Percentiles rank a stretch among this genome's conserved stretches.
phyloP scores from a whole-genome alignment of 148 eudicot species.

The Pharnaceum exiguum region DNA sequence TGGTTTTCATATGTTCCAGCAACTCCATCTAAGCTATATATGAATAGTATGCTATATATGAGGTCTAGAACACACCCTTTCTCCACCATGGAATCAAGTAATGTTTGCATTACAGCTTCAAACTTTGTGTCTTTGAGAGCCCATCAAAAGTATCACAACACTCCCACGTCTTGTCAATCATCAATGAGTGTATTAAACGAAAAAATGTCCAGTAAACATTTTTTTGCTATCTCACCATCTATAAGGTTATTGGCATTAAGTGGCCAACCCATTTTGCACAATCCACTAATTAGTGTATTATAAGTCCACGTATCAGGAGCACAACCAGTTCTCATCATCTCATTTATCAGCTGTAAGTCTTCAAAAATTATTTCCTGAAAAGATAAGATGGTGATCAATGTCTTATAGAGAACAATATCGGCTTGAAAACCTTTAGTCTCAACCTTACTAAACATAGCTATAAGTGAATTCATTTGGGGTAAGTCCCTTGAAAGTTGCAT shows the following conservation, averaged over 20 bases:
- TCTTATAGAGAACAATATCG: constrained; percentile 55
- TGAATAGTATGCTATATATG: constrained; percentile 71
- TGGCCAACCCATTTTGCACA: constrained; percentile 89
- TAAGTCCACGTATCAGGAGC: constrained; percentile 74
- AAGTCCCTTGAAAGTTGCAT: constrained; percentile 72
- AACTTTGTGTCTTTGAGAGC: constrained; percentile 69
- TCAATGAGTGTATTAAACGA: constrained; percentile 87
- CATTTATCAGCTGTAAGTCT: constrained; percentile 64
- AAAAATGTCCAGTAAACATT: constrained; percentile 75
- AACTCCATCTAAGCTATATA: constrained; percentile 65
- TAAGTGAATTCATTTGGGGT: constrained; percentile 78
- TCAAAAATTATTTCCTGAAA: constrained; percentile 60
- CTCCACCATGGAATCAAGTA: constrained; percentile 67
- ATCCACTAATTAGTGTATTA: constrained; percentile 69
- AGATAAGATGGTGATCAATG: constrained; percentile 79
- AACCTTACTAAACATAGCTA: constrained; percentile 47
- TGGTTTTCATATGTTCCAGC: constrained; percentile 54
- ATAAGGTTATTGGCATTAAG: constrained; percentile 65
- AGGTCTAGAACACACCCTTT: constrained; percentile 69
- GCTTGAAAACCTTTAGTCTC: constrained; percentile 52
- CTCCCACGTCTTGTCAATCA: constrained; percentile 73
- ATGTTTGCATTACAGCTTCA: constrained; percentile 68
- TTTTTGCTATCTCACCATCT: constrained; percentile 67
- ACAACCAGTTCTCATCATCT: constrained; percentile 71
- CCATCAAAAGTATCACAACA: constrained; percentile 73